Base-by-base conservation (phyloP, 108 stramenopile genomes). In the Nitzschia sp. region DNA sequence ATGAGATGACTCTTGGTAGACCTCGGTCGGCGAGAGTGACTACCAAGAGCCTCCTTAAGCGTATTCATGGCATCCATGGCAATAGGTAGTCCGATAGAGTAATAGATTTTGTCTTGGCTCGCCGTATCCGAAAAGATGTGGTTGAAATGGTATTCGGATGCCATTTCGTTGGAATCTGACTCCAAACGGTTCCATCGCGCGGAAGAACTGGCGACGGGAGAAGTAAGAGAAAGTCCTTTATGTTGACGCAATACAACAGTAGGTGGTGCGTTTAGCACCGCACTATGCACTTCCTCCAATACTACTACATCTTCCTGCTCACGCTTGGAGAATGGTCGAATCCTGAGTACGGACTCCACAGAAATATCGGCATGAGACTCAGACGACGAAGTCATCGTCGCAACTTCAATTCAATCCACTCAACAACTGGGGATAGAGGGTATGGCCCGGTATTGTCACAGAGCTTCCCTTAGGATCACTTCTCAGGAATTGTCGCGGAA, bases 101-200 rank as follows among this genome's bases (percentile, higher is more conserved):
- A 66, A 58, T 71, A 77, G n/a, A 77, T 43, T 39, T 77, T 77
- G 51, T 77, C 76, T 60, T 77, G 76, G 37, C 60, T 71, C 38
- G 70, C 61, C 14, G 24, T 43, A 6, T 77, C 76, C 1, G 57
- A 15, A 7, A 77, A 26, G 19, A 77, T 39, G 25, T 71, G 64
- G 37, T 77, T 71, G 65, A 77, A 77, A 44, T 71, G 76, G 57
- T 59, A 77, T 21, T 77, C 76, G 26, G 24, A 53, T 19, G 63
- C 63, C 25, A 55, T 56, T 17, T 60, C 61, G 1, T 53, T n/a
- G 3, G 53, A 26, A 75, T 75, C 75, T 8, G 63, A 63, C 19
- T 65, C 68, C 19, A 52, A 12, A 24, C 75, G 48, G 29, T 9
- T 21, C 15, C 75, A 63, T 6, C 21, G 24, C 2, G 0, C 8